Evolutionary conservation across 352 stramenopile genomes (phyloP).

Genomic region (Phytophthora brassicae): DNA sequence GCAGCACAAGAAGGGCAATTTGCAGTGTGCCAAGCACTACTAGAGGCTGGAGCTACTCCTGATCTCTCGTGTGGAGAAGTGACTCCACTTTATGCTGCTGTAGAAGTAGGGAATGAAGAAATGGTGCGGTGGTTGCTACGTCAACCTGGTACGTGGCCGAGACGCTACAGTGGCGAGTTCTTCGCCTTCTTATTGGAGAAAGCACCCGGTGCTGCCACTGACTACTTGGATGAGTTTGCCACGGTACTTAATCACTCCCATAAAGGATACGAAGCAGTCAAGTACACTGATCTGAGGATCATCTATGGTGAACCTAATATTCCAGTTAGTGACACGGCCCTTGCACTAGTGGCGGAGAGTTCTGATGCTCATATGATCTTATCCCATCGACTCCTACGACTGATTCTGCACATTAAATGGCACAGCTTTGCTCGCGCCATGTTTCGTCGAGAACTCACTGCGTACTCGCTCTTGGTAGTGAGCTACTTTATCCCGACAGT

Average conservation of each 20-base stretch:
- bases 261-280: conserved; percentile 46
- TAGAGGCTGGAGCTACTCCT: conserved; percentile 44
- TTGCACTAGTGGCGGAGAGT: conserved; percentile 47
- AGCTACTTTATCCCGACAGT: conserved; percentile 64
- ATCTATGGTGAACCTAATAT: conserved; percentile 59
- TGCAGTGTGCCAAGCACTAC: conserved; percentile 44
- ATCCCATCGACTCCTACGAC: conserved; percentile 56
- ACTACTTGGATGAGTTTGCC: conserved; percentile 61
- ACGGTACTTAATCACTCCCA: conserved; percentile 40
- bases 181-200: conserved; percentile 61
- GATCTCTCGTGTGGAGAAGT: conserved; percentile 39
- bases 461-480: conserved; percentile 47
- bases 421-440: conserved; percentile 52
- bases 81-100: conserved; percentile 50
- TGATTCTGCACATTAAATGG: conserved; percentile 61
- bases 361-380: conserved; percentile 46
- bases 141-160: conserved; percentile 33
- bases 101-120: conserved; percentile 58
- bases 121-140: conserved; percentile 51
- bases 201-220: conserved; percentile 35
- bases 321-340: conserved; percentile 45
- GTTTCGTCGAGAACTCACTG: conserved; percentile 54
- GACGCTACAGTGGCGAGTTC: conserved; percentile 45
- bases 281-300: conserved; percentile 45
- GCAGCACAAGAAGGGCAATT: conserved; percentile 62